These are phyloP conservation scores for Tetragonia tetragonoides DNA, from an alignment of 148 eudicot species.

Conservation along the genomic window DNA sequence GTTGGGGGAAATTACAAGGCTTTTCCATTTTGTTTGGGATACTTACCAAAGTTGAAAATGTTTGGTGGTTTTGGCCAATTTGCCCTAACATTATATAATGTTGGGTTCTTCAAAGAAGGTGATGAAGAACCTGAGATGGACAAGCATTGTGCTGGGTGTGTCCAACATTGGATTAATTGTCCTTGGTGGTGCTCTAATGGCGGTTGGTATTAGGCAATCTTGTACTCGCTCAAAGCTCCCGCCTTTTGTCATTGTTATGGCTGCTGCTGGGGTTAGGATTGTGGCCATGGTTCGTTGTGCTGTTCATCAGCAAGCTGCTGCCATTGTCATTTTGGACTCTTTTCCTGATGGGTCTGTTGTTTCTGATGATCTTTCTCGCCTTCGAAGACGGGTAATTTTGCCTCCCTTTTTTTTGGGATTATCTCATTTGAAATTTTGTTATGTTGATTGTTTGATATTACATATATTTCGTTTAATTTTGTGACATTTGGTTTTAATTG, in stretches of 20 bases:
- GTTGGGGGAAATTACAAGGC: no score
- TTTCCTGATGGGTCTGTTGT: slow-evolving; percentile 17
- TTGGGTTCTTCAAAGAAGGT: slow-evolving; percentile 6
- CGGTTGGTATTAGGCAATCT: slow-evolving; percentile 7
- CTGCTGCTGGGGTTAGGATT: slow-evolving; percentile 35
- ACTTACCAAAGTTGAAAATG: no score
- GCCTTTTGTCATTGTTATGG: slow-evolving; percentile 29
- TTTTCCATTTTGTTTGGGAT: no score
- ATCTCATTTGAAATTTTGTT: neutral
- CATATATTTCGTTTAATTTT: neutral
- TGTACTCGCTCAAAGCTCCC: slow-evolving; percentile 30
- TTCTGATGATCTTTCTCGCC: slow-evolving; percentile 37
- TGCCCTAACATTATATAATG: no score
- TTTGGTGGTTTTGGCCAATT: no score
- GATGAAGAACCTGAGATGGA: slow-evolving; percentile 46
- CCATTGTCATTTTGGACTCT: slow-evolving; percentile 40
- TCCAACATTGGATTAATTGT: slow-evolving; percentile 35
- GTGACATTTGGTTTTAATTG: neutral
- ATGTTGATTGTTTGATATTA: neutral
- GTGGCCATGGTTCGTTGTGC: slow-evolving; percentile 48
- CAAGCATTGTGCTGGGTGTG: slow-evolving; percentile 36
- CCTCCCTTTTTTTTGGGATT: neutral
- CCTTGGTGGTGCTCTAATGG: slow-evolving; percentile 27
- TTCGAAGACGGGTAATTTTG: slow-evolving; percentile 27
- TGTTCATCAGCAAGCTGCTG: slow-evolving; percentile 51